Evolutionary conservation across 1,284 basidiomycete genomes (phyloP), one percentile per base, ranked within the genome.

Genomic region (Meira miltonrushii): DNA sequence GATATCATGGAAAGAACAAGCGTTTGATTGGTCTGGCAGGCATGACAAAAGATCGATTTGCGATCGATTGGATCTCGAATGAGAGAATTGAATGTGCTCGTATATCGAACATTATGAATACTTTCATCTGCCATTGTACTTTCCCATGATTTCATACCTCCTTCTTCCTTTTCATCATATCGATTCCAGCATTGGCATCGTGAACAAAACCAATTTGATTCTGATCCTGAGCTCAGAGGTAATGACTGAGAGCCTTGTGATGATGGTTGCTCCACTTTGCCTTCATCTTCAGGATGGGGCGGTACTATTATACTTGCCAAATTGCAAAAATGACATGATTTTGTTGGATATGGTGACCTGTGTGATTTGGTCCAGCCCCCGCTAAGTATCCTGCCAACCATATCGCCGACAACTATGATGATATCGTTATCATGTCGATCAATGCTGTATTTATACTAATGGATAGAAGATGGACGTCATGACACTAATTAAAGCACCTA

Each of bases 21-120:
- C 11, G 68, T 65, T 50, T 75, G 72, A 55, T 75, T 73, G 10
- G 71, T 73, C 33, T 65, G 63, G 51, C 72, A 75, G 4, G 65
- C 66, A 53, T 71, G 69, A 55, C 72, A 75, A 50, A 75, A 75
- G 1, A 56, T 25, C 17, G 58, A 19, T 11, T 47, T 53, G 17
- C 43, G 39, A 15, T 33, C 28, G 49, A 17, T 50, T 44, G 21
- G 44, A 38, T 41, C 39, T 25, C 23, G n/a, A 47, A 21, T 9
- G 44, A 10, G 9, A 2, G 17, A 48, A 13, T 48, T 23, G 38
- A 46, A 55, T 37, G 39, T 4, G 21, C 33, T 52, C 47, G 19
- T 47, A 38, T 28, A 25, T 54, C 2, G 48, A 25, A 43, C 19
- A 39, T 38, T 48, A 43, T 39, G 53, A 37, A 21, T 1, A 46